Evolutionary conservation across 2,329 filamentous ascomycete genomes (phyloP).

Genomic region (Fusarium sp.): DNA sequence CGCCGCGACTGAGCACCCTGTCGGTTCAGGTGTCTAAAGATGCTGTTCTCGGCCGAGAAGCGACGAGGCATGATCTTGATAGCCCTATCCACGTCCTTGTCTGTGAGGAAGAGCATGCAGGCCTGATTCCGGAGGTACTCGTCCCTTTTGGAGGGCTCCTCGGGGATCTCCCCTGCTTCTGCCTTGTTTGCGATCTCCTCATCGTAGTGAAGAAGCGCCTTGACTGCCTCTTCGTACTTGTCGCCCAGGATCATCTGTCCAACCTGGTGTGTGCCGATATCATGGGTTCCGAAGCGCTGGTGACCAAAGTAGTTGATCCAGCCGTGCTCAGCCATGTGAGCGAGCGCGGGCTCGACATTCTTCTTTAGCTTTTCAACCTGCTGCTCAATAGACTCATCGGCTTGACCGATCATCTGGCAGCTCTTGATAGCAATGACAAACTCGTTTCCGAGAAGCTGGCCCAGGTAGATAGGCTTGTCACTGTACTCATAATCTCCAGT

Average conservation of each 20-base stretch:
- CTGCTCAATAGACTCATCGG: constrained; percentile 40
- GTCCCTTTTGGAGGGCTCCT: constrained; percentile 73
- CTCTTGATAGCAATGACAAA: constrained; percentile 94
- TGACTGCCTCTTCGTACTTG: constrained; percentile 83
- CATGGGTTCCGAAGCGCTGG: constrained; percentile 94
- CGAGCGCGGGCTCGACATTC: constrained; percentile 68
- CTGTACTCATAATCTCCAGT: constrained; percentile 88
- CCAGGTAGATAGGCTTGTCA: constrained; percentile 78
- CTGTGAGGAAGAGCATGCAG: constrained; percentile 78
- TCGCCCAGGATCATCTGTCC: constrained; percentile 86
- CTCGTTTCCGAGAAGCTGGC: constrained; percentile 88
- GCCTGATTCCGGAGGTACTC: constrained; percentile 84
- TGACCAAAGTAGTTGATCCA: constrained; percentile 99
- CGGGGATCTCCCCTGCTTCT: constrained; percentile 51
- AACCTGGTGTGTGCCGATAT: constrained; percentile 85
- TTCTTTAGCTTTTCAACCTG: constrained; percentile 47
- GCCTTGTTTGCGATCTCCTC: constrained; percentile 66
- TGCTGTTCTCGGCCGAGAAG: constrained; percentile 81
- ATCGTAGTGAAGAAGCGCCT: constrained; percentile 80
- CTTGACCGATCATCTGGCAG: constrained; percentile 70
- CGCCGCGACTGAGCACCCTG: constrained; percentile 59
- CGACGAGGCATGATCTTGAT: constrained; percentile 79
- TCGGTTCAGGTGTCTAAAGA: constrained; percentile 81
- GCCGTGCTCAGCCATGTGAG: constrained; percentile 76
- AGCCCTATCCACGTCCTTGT: constrained; percentile 69